phyloP scores from a whole-genome alignment of 306 rosid species.

The Senna siamea region DNA sequence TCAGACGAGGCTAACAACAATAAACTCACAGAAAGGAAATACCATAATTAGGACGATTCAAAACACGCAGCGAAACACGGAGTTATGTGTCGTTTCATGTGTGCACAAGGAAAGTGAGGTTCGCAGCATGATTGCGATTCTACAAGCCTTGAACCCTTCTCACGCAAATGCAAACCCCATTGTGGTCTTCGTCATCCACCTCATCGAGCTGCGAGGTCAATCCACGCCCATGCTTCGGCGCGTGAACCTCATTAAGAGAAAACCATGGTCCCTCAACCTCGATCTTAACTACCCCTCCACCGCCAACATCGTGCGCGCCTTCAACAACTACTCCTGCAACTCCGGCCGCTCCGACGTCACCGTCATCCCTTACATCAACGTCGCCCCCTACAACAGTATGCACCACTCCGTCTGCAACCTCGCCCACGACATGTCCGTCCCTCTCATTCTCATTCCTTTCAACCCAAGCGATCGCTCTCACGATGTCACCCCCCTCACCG shows the following conservation, averaged over 20 bases:
- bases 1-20: neutral
- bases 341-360: constrained; percentile 18
- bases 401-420: constrained; percentile 36
- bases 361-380: constrained; percentile 31
- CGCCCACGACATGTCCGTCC: constrained; percentile 13
- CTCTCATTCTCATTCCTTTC: constrained; percentile 46
- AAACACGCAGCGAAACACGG: neutral
- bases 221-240: constrained; percentile 38
- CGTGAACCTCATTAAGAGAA: neutral
- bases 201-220: constrained; percentile 36
- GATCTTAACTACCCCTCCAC: neutral
- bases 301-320: constrained; percentile 40
- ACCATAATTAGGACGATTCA: constrained; percentile 16
- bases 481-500: neutral
- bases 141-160: constrained; percentile 40
- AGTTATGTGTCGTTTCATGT: constrained; percentile 28
- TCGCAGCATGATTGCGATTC: constrained; percentile 31
- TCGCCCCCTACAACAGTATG: constrained; percentile 48
- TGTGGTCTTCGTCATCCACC: constrained; percentile 30
- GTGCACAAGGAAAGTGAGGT: constrained; percentile 43
- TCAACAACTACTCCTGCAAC: constrained; percentile 29
- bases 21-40: neutral
- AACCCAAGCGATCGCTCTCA: neutral
- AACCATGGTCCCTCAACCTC: neutral
- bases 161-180: constrained; percentile 21